Evolutionary conservation across 306 rosid genomes (phyloP).

Genomic region (Pyrus communis): DNA sequence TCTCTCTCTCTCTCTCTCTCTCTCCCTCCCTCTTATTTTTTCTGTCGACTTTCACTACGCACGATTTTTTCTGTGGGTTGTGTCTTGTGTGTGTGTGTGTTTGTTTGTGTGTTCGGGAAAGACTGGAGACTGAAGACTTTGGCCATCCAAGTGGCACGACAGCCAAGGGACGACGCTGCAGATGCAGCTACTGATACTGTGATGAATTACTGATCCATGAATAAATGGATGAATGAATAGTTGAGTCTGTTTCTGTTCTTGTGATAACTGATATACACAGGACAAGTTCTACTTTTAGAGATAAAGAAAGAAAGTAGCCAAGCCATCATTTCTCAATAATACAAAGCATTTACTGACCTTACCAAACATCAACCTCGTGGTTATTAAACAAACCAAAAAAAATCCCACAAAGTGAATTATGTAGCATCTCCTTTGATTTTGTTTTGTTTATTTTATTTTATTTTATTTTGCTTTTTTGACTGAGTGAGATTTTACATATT

Average conservation of each 20-base stretch:
- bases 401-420: slow-evolving; percentile 10
- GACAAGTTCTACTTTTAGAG: slow-evolving; percentile 75
- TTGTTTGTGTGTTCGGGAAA: neutral
- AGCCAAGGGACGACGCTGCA: slow-evolving; percentile 31
- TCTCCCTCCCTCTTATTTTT: neutral
- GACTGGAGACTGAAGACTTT: slow-evolving; percentile 25
- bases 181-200: slow-evolving; percentile 10
- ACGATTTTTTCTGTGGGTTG: neutral
- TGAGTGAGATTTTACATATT: neutral
- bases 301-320: slow-evolving; percentile 52
- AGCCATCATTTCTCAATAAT: slow-evolving; percentile 98
- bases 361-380: slow-evolving; percentile 80
- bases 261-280: slow-evolving; percentile 10
- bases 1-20: neutral
- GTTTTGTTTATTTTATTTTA: neutral
- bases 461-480: slow-evolving; percentile 3
- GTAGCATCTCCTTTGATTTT: slow-evolving; percentile 25
- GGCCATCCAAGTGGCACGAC: slow-evolving; percentile 51
- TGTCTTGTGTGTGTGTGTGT: neutral
- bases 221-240: slow-evolving; percentile 32
- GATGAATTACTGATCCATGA: slow-evolving; percentile 1
- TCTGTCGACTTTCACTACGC: neutral
- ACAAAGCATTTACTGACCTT: slow-evolving; percentile 63
- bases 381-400: slow-evolving; percentile 35
- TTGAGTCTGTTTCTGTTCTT: slow-evolving; percentile 28